Base-by-base conservation (phyloP, 371 early-diverging fungal species). In the Rhizopus arrhizus region DNA sequence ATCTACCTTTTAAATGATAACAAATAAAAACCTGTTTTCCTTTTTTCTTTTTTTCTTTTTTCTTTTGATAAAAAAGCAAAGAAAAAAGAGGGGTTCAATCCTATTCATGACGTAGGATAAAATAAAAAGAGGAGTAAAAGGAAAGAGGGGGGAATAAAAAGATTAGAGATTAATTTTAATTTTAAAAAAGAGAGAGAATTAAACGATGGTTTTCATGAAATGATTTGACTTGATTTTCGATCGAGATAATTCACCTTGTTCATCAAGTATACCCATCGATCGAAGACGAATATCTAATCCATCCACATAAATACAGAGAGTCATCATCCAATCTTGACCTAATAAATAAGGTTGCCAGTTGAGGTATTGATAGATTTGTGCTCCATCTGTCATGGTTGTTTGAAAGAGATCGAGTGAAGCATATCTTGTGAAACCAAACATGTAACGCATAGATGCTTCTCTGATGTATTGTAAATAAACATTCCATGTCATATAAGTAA, bases 251-350 rank as follows among this genome's bases (percentile, higher is more conserved):
- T 54, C 43, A 12, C 70, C 77, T 6, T 58, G 48, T 48, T 71
- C 64, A 50, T 77, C 70, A 22, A 71, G 65, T 8, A 73, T 46
- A 1, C 72, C 72, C 5, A 77, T 40, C 5, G 66, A 59, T 7
- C 77, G 67, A 47, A 77, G 49, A 2, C 74, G 69, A 28, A 77
- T 67, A 48, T 77, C 77, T 3, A 77, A 64, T 0, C 77, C 77
- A 56, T 77, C 77, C 0, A 69, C 68, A 12, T 73, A 77, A 53
- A 69, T 61, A 49, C 69, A 64, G 22, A 73, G 16, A 61, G 58
- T 63, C 66, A 74, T 66, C 3, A 73, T n/a, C 65, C 71, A 71
- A 15, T 64, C 51, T 40, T 66, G 55, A 0, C 68, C 67, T 1
- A 76, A 36, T 4, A 73, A 70, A 29, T 68, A 65, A 0, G 74